phyloP scores from a whole-genome alignment of 805 yeast species.

The Candida montana region DNA sequence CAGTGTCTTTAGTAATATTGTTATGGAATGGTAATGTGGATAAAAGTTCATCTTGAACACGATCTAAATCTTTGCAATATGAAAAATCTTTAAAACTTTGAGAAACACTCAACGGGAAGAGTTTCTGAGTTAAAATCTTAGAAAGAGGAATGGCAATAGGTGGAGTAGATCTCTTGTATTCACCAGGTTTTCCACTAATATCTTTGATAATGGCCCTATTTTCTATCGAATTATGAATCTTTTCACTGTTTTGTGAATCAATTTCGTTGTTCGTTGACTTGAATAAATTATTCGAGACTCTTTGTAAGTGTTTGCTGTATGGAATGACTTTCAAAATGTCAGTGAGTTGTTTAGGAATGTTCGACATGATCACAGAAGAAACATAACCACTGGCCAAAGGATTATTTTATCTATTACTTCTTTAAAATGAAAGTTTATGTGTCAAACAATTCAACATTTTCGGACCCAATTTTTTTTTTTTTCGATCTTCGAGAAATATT shows the following conservation, averaged over 20 bases:
- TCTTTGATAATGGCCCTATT: not conserved
- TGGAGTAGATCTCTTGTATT: slow-evolving; percentile 50
- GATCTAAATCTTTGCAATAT: slow-evolving; percentile 32
- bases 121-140: slow-evolving; percentile 39
- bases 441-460: not conserved
- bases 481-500: not conserved
- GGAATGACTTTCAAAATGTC: slow-evolving; percentile 2
- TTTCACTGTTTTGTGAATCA: not conserved
- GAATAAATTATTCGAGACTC: not conserved
- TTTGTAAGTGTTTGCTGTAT: slow-evolving; percentile 3
- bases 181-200: slow-evolving; percentile 1
- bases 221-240: not conserved
- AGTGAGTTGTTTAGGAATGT: slow-evolving; percentile 1
- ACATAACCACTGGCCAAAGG: too few species aligned
- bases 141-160: slow-evolving; percentile 63
- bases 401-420: too few species aligned
- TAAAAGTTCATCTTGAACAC: slow-evolving; percentile 43
- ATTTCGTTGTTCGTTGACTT: not conserved
- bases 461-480: not conserved
- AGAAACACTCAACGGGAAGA: slow-evolving; percentile 51
- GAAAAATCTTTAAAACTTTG: slow-evolving; percentile 52
- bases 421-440: too few species aligned
- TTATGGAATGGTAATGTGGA: slow-evolving; percentile 44
- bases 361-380: slow-evolving; percentile 1
- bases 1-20: slow-evolving; percentile 19